A percentile compares a stretch with the other conserved stretches of the same genome.
Evolutionary conservation across 2,329 filamentous ascomycete genomes (phyloP).

Genomic region (Talaromyces pinophilus): DNA sequence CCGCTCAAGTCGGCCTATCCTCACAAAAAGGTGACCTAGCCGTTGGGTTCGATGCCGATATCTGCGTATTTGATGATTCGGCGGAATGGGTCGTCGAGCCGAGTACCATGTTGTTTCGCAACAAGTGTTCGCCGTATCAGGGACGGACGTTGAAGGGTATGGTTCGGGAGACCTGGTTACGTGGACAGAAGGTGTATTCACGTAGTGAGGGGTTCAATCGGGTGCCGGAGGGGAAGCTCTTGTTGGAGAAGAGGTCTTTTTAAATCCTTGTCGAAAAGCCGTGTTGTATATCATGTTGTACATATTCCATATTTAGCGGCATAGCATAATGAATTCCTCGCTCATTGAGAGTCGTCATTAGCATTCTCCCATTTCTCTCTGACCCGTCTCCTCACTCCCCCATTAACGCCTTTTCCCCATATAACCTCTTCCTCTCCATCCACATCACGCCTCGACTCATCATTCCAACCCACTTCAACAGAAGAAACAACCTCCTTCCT

Average conservation of each 20-base stretch:
- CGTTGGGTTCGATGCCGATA: conserved; percentile 82
- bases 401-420: conserved; percentile 45
- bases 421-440: conserved; percentile 40
- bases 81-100: conserved; percentile 71
- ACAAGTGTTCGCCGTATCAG: conserved; percentile 89
- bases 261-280: conserved; percentile 2
- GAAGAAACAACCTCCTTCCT: conserved; percentile 38
- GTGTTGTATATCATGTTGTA: not conserved
- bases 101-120: conserved; percentile 89
- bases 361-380: conserved; percentile 39
- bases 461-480: conserved; percentile 12
- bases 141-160: conserved; percentile 74
- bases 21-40: conserved; percentile 78
- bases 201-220: conserved; percentile 55
- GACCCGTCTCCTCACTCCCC: conserved; percentile 44
- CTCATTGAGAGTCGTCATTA: not conserved
- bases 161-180: conserved; percentile 81
- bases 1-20: conserved; percentile 80
- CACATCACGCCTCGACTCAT: conserved; percentile 21
- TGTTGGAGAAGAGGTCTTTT: conserved; percentile 37
- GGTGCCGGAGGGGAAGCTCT: conserved; percentile 39
- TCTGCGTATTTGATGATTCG: conserved; percentile 89
- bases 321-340: conserved; percentile 4
- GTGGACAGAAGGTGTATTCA: conserved; percentile 73
- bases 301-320: conserved; percentile 8